Evolutionary conservation across 1,284 basidiomycete species (phyloP).

Genomic region (Heterobasidion parviporum): DNA sequence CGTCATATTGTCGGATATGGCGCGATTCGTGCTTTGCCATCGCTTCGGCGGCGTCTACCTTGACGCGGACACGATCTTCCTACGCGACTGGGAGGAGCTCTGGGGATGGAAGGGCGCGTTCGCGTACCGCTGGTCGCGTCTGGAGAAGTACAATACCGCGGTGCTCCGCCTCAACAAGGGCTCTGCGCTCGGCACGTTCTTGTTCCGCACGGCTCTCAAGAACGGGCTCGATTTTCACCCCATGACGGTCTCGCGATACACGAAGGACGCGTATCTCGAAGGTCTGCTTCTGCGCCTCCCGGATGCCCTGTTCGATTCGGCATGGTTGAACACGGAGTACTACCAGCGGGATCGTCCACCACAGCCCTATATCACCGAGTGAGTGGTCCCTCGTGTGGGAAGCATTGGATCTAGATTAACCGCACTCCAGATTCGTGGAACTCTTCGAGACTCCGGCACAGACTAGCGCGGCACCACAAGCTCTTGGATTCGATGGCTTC

Average conservation of each 20-base stretch:
- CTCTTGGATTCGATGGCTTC: conserved; percentile 59
- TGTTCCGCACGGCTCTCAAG: conserved; percentile 59
- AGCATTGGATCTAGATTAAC: conserved; percentile 5
- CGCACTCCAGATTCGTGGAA: conserved; percentile 36
- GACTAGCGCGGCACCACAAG: conserved; percentile 42
- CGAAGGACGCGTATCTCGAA: conserved; percentile 53
- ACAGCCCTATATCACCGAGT: conserved; percentile 60
- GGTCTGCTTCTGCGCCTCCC: conserved; percentile 54
- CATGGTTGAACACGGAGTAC: conserved; percentile 59
- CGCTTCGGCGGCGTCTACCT: conserved; percentile 65
- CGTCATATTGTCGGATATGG: conserved; percentile 64
- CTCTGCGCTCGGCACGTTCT: conserved; percentile 54
- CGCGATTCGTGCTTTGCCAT: conserved; percentile 60
- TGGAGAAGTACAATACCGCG: conserved; percentile 64
- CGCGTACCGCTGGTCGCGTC: conserved; percentile 60
- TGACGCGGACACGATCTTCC: conserved; percentile 64
- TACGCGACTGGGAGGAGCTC: conserved; percentile 68
- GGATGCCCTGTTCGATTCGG: conserved; percentile 62
- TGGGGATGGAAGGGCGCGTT: conserved; percentile 67
- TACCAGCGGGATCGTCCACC: conserved; percentile 60
- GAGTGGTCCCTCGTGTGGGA: conserved; percentile 15
- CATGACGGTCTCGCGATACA: conserved; percentile 55
- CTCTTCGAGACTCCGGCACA: conserved; percentile 56
- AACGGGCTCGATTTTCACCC: conserved; percentile 68
- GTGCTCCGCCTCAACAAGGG: conserved; percentile 58